phyloP scores from a whole-genome alignment of 2,329 filamentous ascomycete species.

The Phaeosphaeriaceae sp. region DNA sequence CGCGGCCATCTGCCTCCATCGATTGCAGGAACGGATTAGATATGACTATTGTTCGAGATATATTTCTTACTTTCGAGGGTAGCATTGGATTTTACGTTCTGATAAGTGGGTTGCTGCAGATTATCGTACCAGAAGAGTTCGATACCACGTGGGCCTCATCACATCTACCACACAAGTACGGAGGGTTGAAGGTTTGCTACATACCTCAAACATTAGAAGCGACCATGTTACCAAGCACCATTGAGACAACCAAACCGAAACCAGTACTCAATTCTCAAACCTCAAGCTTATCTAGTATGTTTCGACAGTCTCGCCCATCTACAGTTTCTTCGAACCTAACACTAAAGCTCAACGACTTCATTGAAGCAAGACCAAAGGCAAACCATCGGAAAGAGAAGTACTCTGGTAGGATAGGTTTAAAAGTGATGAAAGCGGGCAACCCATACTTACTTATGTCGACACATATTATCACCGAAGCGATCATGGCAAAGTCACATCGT shows the following conservation, averaged over 20 bases:
- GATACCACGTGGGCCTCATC: constrained; percentile 22
- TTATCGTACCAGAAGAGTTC: constrained; percentile 21
- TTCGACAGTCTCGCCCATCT: constrained; percentile 4
- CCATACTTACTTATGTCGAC: constrained; percentile 26
- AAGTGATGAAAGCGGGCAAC: constrained; percentile 10
- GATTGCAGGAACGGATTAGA: constrained; percentile 11
- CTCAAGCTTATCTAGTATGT: constrained; percentile 6
- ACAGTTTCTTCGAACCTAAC: background rate
- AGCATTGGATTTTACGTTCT: constrained; percentile 25
- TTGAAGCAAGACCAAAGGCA: constrained; percentile 20
- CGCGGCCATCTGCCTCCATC: constrained; percentile 15
- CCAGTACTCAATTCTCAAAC: background rate
- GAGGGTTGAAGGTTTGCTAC: constrained; percentile 23
- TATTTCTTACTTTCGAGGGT: constrained; percentile 25
- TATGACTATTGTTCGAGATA: constrained; percentile 14
- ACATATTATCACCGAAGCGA: constrained; percentile 29
- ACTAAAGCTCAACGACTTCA: constrained; percentile 25
- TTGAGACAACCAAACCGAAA: constrained; percentile 8
- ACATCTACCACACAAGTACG: constrained; percentile 25
- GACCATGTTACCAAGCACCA: constrained; percentile 17
- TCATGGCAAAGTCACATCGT: constrained; percentile 18
- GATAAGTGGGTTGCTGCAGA: constrained; percentile 19
- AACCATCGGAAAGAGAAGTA: constrained; percentile 18
- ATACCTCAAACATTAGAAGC: constrained; percentile 18
- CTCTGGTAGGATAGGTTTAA: constrained; percentile 22